Evolutionary conservation across 2,329 filamentous ascomycete species (phyloP), one percentile per base, ranked within the genome.

Genomic region (Hypoxylon sp.): DNA sequence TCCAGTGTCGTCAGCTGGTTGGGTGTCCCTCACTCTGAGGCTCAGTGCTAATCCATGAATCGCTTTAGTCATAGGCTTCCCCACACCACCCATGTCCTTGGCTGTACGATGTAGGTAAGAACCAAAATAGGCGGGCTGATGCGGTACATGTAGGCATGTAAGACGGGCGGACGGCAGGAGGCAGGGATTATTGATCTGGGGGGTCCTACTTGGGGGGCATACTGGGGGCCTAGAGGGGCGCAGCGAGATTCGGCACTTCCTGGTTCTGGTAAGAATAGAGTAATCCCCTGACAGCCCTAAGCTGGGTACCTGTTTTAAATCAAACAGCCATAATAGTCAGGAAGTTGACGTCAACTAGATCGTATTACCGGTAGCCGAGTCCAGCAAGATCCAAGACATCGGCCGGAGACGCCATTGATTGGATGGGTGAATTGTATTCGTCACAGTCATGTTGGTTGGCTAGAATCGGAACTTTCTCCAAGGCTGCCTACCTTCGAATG

Each of bases 321-420:
- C 27, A 17, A 31, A 50, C 46, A 44, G 13, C 13, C 52, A 48
- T 39, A 13, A 29, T 24, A 39, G 47, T 31, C 55, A 56, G 52
- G 17, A 54, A 46, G 50, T 69, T 69, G 67, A 69, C 67, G 67
- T 69, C 67, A 66, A 69, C 29, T 66, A 59, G 46, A 61, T 69
- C 64, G 61, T 58, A 58, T 64, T 58, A 19, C 52, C 32, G 32
- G 57, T 62, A 29, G 37, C 35, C 53, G 64, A 65, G 56, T 67
- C 64, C 17, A 60, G 67, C 60, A 53, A 67, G 59, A 67, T 52
- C 67, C 67, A 47, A 67, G 61, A 69, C 60, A 67, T 54, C 37
- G 37, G 44, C 21, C 21, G 39, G 44, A 21, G n/a, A 50, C 24
- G 44, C 3, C 4, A 31, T 32, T 69, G 64, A 69, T 69, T 69